Base-by-base conservation (phyloP, 1,139 yeast genomes). In the Geotrichum reessii region DNA sequence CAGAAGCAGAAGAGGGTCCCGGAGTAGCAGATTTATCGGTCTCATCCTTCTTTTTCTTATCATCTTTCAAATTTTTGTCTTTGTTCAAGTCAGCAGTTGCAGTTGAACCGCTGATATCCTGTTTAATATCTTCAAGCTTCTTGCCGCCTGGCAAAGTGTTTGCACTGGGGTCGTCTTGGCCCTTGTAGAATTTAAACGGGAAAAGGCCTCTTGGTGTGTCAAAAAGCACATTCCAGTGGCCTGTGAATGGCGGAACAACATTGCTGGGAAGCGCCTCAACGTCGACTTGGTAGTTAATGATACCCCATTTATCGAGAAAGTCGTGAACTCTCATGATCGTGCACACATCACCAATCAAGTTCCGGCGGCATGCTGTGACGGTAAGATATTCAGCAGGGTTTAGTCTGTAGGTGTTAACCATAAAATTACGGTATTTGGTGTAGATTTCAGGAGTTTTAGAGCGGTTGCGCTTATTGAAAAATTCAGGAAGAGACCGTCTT, bases 281-380 rank as follows among this genome's bases (percentile, higher is more conserved):
- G 69, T 85, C 92, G 52, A 87, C 96, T 73, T 93, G 99, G 70
- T 95, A 95, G 72, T 95, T 95, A 59, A 95, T 90, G 60, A 95
- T 77, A 0, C 99, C 99, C 99, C 99, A 95, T 72, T 87, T 89
- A 69, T 84, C 92, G 63, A 95, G 78, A 69, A 95, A 93, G 63
- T 89, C 82, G 71, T 91, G 97, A 11, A 93, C 83, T 64, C 99
- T 81, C 82, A 93, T 84, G 62, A 95, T 81, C 0, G 97, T 86
- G 21, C 97, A 96, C 11, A 92, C 98, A 76, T 95, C 99, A 48
- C 99, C 99, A 24, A 91, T 93, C 63, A 95, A 79, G 69, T 92
- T 93, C 68, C 99, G 84, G 68, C 99, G 85, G 62, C 95, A 89
- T 0, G 98, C 95, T 0, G 99, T 93, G 58, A 91, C 87, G 0